Base-by-base conservation (phyloP, 306 rosid species). In the Cicer yamashitae region DNA sequence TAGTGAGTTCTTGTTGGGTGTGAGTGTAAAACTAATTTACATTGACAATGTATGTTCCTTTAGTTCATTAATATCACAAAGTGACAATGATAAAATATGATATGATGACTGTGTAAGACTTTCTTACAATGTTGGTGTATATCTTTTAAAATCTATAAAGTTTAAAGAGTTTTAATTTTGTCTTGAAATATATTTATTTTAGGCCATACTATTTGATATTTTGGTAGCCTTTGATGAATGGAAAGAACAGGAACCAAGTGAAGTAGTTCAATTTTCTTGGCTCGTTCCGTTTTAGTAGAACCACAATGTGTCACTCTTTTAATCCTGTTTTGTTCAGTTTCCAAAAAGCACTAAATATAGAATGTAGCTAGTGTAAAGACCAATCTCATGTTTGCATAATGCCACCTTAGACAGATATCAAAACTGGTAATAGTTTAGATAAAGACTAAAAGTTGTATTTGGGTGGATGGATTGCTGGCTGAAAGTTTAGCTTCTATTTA, bases 401-500 rank as follows among this genome's bases (percentile, higher is more conserved):
- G 30, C 34, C 10, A 56, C 41, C 54, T 78, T 20, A 56, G 53
- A 30, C 48, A 56, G 40, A 38, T 47, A n/a, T 25, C 44, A 7
- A 40, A 25, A n/a, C 64, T 77, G 17, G 34, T 9, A 50, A 71
- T 22, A 50, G 62, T 22, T 70, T 9, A 44, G 50, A 11, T 39
- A 10, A 25, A 41, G 66, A 15, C 58, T n/a, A 3, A 62, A 41
- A 22, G 20, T 15, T 71, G 11, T 71, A 12, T 45, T 71, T 71
- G 40, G 44, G 14, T 37, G 60, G 67, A 44, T 7, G 1, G 48
- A 46, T 43, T 18, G 38, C 52, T 72, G 74, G 7, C 15, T 40
- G 47, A 48, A 57, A 78, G 48, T 59, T 60, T 47, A 41, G 73
- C 46, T 14, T 46, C 11, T 66, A 44, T 66, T 66, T 46, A 41